Base-by-base conservation (phyloP, 2,329 filamentous ascomycete species). In the Scolecobasidium constrictum region DNA sequence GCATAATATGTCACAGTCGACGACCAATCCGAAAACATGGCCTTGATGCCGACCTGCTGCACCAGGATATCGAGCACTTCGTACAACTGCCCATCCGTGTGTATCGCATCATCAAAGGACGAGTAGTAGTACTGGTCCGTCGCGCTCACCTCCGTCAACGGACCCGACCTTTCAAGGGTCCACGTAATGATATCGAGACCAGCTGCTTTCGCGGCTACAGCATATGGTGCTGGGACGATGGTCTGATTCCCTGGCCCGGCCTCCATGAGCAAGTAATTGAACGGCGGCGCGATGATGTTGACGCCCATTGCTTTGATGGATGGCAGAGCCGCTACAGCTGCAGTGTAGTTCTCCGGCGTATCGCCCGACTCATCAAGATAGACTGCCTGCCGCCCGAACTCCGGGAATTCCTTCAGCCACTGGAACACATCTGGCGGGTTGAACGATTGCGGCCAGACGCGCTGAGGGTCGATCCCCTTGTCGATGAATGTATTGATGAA, bases 1-100 rank as follows among this genome's bases (percentile, higher is more conserved):
- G 79, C 81, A 58, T 83, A 85, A 50, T 80, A 84, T 0, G 78
- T 81, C 5, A 76, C 71, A 0, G 79, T 81, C 9, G 77, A 74
- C n/a, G 73, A 72, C 81, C 81, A 85, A 56, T 85, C 81, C 4
- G 73, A 72, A 52, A 85, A 85, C 47, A 85, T 68, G 4, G 68
- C 77, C 22, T 63, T 58, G 12, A 81, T 73, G 1, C 73, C 72
- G 6, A 84, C 72, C 51, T 83, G 62, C 49, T 69, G 65, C 3
- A 67, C 72, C 46, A 86, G 61, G 1, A 81, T 77, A 50, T 85
- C 72, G 28, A 85, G 56, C 15, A 83, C 65, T 19, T 68, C 72
- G 53, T 74, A 83, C 53, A 80, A 71, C 47, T 84, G 77, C 2
- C 81, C 80, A 49, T 85, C 80, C 37, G 77, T 71, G 39, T 75